These are phyloP conservation scores for Striga hermonthica DNA, from an alignment of 305 asterid species.

Conservation along the genomic window DNA sequence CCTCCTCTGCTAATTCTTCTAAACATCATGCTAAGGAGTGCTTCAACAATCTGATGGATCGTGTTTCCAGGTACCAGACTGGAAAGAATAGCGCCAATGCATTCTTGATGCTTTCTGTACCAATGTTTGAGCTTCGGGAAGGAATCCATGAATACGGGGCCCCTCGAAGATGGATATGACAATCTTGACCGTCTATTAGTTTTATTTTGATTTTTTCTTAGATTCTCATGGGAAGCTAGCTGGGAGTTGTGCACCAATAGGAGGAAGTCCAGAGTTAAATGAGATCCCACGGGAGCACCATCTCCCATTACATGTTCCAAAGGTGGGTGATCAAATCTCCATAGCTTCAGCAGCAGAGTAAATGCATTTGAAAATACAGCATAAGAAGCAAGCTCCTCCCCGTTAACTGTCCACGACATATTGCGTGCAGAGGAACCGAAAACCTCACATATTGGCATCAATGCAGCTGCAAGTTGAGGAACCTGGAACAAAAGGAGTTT, in stretches of 20 bases:
- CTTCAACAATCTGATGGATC: slow-evolving; percentile 86
- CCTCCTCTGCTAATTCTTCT: slow-evolving; percentile 67
- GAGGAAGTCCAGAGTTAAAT: slow-evolving; percentile 80
- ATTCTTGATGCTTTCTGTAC: slow-evolving; percentile 89
- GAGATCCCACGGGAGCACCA: slow-evolving; percentile 69
- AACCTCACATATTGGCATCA: slow-evolving; percentile 96
- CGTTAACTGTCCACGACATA: slow-evolving; percentile 71
- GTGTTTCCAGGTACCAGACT: slow-evolving; percentile 88
- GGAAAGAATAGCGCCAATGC: slow-evolving; percentile 78
- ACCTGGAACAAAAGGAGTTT: slow-evolving; percentile 49
- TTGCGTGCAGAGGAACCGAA: slow-evolving; percentile 90
- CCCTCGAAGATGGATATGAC: slow-evolving; percentile 51
- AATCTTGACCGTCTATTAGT: slow-evolving; percentile 49
- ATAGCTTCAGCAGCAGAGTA: slow-evolving; percentile 76
- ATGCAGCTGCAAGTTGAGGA: slow-evolving; percentile 94
- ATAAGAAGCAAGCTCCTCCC: slow-evolving; percentile 79
- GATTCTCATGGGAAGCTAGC: slow-evolving; percentile 50
- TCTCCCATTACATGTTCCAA: slow-evolving; percentile 69
- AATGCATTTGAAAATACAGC: slow-evolving; percentile 91
- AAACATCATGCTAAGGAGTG: slow-evolving; percentile 79
- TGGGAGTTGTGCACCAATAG: slow-evolving; percentile 74
- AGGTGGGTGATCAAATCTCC: slow-evolving; percentile 96
- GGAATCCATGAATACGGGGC: slow-evolving; percentile 73
- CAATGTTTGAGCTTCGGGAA: slow-evolving; percentile 87
- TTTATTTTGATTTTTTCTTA: slow-evolving; percentile 47